A percentile compares a stretch with the other conserved stretches of the same genome.
phyloP scores from a whole-genome alignment of 1,284 basidiomycete genomes.

The Cerioporus squamosus region DNA sequence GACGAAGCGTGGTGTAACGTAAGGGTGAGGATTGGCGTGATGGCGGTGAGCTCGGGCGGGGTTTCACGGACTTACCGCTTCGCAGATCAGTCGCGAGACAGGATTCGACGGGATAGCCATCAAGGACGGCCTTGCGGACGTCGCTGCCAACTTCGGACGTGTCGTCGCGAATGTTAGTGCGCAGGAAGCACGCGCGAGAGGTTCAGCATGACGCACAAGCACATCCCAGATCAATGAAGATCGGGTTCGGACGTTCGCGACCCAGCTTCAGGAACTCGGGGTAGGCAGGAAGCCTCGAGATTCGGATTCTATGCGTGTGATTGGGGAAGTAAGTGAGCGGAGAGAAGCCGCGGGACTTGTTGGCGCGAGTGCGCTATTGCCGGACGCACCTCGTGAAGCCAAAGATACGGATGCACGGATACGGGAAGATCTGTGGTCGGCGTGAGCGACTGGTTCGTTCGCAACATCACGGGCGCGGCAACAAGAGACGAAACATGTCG shows the following conservation, averaged over 20 bases:
- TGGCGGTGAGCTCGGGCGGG: neutral
- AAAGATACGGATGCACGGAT: constrained; percentile 24
- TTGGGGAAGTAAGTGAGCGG: neutral
- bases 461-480: neutral
- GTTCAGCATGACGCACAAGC: constrained; percentile 43
- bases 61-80: constrained; percentile 29
- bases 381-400: constrained; percentile 18
- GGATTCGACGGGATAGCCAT: constrained; percentile 40
- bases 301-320: constrained; percentile 25
- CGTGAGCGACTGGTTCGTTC: neutral
- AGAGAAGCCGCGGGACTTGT: neutral
- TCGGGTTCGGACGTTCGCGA: constrained; percentile 41
- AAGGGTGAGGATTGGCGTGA: neutral
- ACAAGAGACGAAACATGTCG: neutral
- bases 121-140: constrained; percentile 42
- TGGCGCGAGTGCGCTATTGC: no score
- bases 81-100: constrained; percentile 41
- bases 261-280: constrained; percentile 42
- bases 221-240: constrained; percentile 51
- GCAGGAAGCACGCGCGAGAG: no score
- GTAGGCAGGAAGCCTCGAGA: constrained; percentile 47
- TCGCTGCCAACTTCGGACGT: constrained; percentile 44
- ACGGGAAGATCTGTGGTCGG: constrained; percentile 13
- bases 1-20: neutral
- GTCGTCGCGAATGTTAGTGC: no score